Conservation (phyloP, 352 stramenopile species). For the Phytophthora pluvialis region DNA sequence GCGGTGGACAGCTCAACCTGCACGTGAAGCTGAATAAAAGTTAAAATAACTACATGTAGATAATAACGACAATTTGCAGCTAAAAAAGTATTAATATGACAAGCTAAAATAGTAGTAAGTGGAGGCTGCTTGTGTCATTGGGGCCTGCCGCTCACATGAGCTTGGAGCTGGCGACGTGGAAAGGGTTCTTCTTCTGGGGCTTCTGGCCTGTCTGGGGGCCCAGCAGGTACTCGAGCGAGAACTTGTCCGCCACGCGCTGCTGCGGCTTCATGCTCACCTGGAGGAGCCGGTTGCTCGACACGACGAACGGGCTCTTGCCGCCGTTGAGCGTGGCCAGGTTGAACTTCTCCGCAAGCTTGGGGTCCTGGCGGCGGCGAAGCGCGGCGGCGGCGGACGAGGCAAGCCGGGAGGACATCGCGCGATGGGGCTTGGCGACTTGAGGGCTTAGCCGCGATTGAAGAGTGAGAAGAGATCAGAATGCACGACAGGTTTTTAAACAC, state of each 20-base stretch:
- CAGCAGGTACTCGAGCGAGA: constrained; percentile 74
- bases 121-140: not conserved
- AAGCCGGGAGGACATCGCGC: constrained; percentile 30
- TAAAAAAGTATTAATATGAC: not conserved
- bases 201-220: constrained; percentile 33
- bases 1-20: constrained; percentile 8
- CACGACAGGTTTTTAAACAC: constrained; percentile 3
- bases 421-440: not conserved
- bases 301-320: constrained; percentile 74
- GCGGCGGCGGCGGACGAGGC: constrained; percentile 8
- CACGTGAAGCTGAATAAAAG: constrained; percentile 8
- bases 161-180: constrained; percentile 70
- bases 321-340: constrained; percentile 67
- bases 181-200: constrained; percentile 50
- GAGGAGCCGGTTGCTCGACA: constrained; percentile 62
- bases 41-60: not conserved
- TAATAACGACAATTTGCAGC: not conserved
- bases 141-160: constrained; percentile 51
- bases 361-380: constrained; percentile 32
- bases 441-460: constrained; percentile 1
- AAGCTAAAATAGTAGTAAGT: constrained; percentile 1
- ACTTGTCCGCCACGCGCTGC: constrained; percentile 58
- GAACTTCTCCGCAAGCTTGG: constrained; percentile 64
- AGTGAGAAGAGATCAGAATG: constrained; percentile 15
- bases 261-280: constrained; percentile 42